A percentile compares a stretch with the other conserved stretches of the same genome.
Conservation (phyloP, 1,284 basidiomycete genomes). For the Sanghuangporus sanghuang region DNA sequence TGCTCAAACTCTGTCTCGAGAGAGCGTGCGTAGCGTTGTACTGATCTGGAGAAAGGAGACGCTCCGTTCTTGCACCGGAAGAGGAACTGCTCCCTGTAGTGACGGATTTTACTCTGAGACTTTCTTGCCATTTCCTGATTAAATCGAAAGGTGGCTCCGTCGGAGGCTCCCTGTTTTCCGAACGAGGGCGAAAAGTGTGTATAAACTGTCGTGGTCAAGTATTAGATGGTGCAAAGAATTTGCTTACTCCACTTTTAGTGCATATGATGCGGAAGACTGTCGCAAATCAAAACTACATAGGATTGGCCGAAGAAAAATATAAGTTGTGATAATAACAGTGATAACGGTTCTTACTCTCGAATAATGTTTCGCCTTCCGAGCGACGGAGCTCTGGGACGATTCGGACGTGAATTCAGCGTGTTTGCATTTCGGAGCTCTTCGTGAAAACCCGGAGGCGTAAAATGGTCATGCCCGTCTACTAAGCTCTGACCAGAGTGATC, state of each 20-base stretch:
- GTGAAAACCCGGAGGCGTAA: not conserved
- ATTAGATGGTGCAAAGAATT: not conserved
- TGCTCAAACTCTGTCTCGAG: not conserved
- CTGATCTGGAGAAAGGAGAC: not conserved
- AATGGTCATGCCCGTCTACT: not conserved
- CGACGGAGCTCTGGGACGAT: not conserved
- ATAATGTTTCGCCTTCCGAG: not conserved
- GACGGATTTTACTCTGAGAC: not conserved
- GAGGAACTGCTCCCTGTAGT: not conserved
- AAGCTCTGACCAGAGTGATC: not conserved
- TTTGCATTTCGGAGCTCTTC: not conserved
- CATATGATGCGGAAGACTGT: not conserved
- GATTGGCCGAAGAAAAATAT: not conserved
- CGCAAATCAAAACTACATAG: not conserved
- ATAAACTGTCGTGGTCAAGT: not conserved
- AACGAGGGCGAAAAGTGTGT: not conserved
- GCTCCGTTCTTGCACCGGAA: not conserved
- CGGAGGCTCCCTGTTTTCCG: not conserved
- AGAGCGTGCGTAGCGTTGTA: no score
- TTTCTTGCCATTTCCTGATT: slow-evolving; percentile 1
- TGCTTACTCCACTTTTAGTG: not conserved
- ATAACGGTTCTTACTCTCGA: not conserved
- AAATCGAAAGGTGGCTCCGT: not conserved
- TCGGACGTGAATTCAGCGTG: not conserved
- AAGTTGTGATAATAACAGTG: not conserved